Percentiles rank a stretch among this genome's conserved stretches.
These are phyloP conservation scores for Diversispora epigaea DNA, from an alignment of 192 early-diverging fungal genomes.

Conservation along the genomic window DNA sequence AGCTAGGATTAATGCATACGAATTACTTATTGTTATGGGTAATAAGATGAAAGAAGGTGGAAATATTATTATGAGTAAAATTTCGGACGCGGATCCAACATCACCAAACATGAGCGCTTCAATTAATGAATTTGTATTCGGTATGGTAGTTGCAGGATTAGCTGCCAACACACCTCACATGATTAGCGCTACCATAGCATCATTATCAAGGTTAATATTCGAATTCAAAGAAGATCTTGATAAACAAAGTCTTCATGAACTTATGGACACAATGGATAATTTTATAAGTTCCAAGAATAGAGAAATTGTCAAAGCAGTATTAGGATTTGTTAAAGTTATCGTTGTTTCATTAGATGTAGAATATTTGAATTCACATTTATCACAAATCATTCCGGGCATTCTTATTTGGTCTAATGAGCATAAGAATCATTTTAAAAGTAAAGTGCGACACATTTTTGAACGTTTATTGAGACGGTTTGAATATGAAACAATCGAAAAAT, in stretches of 20 bases:
- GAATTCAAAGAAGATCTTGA: constrained; percentile 83
- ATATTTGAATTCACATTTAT: constrained; percentile 68
- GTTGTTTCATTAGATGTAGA: constrained; percentile 74
- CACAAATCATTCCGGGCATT: constrained; percentile 69
- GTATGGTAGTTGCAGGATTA: constrained; percentile 92
- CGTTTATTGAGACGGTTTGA: constrained; percentile 83
- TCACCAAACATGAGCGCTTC: constrained; percentile 45
- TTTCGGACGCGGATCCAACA: constrained; percentile 39
- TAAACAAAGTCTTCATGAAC: constrained; percentile 62
- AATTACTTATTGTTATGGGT: constrained; percentile 86
- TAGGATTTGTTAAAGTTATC: constrained; percentile 94
- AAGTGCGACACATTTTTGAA: constrained; percentile 91
- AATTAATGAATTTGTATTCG: constrained; percentile 77
- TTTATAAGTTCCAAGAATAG: constrained; percentile 79
- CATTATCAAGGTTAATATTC: constrained; percentile 83
- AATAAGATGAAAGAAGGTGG: constrained; percentile 82
- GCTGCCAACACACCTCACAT: constrained; percentile 88
- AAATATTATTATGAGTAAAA: constrained; percentile 38
- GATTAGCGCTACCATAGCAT: constrained; percentile 87
- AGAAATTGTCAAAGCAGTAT: constrained; percentile 87
- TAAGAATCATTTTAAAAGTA: constrained; percentile 86
- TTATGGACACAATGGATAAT: constrained; percentile 77
- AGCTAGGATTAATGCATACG: constrained; percentile 77
- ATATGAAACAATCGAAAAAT: constrained; percentile 74
- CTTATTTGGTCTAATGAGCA: constrained; percentile 84